Conservation (phyloP, 805 yeast species). For the Suhomyces xylopsoci region DNA sequence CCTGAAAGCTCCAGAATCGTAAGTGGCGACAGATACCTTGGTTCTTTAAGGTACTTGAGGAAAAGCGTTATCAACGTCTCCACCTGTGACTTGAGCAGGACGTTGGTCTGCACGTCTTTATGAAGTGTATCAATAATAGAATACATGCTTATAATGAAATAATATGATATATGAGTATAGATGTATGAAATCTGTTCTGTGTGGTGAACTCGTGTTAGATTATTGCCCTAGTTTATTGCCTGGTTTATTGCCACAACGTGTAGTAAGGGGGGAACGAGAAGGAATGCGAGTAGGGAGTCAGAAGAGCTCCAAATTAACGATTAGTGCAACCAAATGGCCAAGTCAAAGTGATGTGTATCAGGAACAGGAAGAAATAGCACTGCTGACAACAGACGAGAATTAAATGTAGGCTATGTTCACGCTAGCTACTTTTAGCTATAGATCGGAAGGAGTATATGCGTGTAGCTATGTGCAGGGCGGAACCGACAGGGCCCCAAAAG, state of each 20-base stretch:
- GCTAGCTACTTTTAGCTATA: background rate
- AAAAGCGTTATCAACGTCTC: slow-evolving; percentile 24
- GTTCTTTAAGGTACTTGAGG: slow-evolving; percentile 38
- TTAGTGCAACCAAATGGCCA: background rate
- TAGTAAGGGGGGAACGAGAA: background rate
- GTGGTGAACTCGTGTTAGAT: background rate
- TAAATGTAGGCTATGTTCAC: background rate
- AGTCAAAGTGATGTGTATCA: background rate
- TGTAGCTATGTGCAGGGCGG: background rate
- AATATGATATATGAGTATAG: background rate
- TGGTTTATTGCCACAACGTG: background rate
- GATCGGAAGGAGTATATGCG: slow-evolving; percentile 1
- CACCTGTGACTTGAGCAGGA: slow-evolving; percentile 27
- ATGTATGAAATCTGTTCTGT: too few relatives aligned
- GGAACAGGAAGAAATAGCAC: background rate
- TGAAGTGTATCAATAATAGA: slow-evolving; percentile 9
- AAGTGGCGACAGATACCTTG: slow-evolving; percentile 41
- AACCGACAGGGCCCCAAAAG: background rate
- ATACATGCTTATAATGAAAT: background rate
- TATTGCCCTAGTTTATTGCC: background rate
- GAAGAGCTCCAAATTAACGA: background rate
- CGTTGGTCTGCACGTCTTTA: slow-evolving; percentile 20
- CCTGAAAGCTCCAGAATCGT: slow-evolving; percentile 31
- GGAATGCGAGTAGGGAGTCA: background rate
- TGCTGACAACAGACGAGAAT: background rate